These are phyloP conservation scores for Hippophae rhamnoides DNA, from an alignment of 306 rosid species.

Conservation along the genomic window DNA sequence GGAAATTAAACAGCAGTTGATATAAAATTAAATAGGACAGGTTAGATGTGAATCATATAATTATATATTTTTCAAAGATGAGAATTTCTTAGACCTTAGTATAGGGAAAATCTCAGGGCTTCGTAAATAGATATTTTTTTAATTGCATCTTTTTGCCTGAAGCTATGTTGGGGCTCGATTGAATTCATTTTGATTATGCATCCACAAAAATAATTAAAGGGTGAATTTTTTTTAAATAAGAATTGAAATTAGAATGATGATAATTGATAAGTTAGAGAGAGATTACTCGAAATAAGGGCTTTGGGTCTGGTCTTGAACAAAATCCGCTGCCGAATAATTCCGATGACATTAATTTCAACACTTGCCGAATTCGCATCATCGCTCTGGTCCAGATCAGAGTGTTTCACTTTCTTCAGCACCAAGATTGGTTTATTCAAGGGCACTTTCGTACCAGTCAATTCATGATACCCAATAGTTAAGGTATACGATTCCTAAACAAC, in stretches of 20 bases:
- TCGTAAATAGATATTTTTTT: too few relatives aligned
- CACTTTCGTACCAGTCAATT: conserved; percentile 68
- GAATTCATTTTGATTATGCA: too few relatives aligned
- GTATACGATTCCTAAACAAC: conserved; percentile 49
- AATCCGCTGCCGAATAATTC: conserved; percentile 63
- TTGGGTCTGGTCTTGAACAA: conserved; percentile 83
- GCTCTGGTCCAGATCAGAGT: conserved; percentile 9
- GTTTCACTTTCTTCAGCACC: conserved; percentile 65
- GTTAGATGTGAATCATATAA: too few relatives aligned
- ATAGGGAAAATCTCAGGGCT: too few relatives aligned
- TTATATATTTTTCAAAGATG: too few relatives aligned
- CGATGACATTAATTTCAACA: conserved; percentile 63
- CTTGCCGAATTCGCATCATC: conserved; percentile 2
- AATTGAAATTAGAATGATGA: too few relatives aligned
- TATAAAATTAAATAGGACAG: background rate
- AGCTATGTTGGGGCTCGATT: too few relatives aligned
- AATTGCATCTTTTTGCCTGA: too few relatives aligned
- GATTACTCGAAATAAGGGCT: conserved; percentile 77
- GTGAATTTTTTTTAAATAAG: background rate
- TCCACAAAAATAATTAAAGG: background rate
- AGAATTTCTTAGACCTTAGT: too few relatives aligned
- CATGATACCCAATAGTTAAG: conserved; percentile 81
- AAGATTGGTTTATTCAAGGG: conserved; percentile 68
- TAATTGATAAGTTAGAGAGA: background rate
- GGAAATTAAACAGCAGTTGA: background rate